Percentiles rank a stretch among this genome's conserved stretches.
Conservation (phyloP, 352 stramenopile species). For the Hyaloperonospora arabidopsidis region DNA sequence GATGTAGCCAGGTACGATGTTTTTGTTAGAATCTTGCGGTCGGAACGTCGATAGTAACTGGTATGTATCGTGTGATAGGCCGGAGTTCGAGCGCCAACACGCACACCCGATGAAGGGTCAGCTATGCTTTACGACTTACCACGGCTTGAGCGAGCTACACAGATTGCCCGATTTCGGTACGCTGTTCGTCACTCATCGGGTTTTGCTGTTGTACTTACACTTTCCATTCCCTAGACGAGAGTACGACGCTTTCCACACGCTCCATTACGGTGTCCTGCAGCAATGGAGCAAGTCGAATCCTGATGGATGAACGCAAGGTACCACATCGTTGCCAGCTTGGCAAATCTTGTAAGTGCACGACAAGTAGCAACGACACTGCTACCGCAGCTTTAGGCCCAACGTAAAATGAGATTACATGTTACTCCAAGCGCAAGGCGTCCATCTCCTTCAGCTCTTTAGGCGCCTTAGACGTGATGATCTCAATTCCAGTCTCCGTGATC, state of each 20-base stretch:
- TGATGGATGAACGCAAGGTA: background rate
- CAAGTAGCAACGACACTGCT: too few relatives aligned
- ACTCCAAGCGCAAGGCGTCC: conserved; percentile 31
- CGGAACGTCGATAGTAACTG: conserved; percentile 7
- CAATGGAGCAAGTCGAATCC: conserved; percentile 37
- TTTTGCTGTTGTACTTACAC: background rate
- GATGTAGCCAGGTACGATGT: conserved; percentile 14
- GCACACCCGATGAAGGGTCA: conserved; percentile 7
- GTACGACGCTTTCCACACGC: conserved; percentile 38
- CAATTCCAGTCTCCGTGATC: conserved; percentile 69
- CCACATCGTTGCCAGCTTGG: too few relatives aligned
- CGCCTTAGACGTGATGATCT: conserved; percentile 58
- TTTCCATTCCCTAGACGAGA: conserved; percentile 26
- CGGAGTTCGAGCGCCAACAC: background rate
- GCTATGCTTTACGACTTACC: conserved; percentile 18
- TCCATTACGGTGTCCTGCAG: conserved; percentile 38
- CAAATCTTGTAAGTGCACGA: too few relatives aligned
- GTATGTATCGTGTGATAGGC: conserved; percentile 4
- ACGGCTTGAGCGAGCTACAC: conserved; percentile 25
- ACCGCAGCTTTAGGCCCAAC: conserved; percentile 4
- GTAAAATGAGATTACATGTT: too few relatives aligned
- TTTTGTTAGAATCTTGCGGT: background rate
- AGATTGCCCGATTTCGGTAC: conserved; percentile 28
- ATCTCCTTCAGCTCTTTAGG: conserved; percentile 69
- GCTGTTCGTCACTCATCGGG: background rate